Conservation (phyloP, 495 filamentous ascomycete genomes). For the Podospora fimiseda region DNA sequence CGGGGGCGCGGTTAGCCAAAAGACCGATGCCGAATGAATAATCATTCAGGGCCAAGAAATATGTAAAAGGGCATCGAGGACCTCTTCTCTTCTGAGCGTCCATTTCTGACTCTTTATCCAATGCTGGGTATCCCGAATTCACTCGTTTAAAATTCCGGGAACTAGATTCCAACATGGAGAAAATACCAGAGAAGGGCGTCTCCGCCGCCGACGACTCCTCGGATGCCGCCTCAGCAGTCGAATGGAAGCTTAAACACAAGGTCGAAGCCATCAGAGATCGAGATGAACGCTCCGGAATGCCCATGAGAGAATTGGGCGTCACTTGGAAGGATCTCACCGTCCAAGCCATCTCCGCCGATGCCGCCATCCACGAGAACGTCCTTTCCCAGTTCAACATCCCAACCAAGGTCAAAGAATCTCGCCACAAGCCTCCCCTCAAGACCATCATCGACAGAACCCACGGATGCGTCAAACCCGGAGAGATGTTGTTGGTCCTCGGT, state of each 20-base stretch:
- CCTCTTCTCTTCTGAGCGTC: too few species aligned
- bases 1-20: too few species aligned
- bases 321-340: slow-evolving; percentile 59
- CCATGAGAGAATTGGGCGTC: slow-evolving; percentile 49
- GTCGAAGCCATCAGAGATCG: slow-evolving; percentile 40
- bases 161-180: slow-evolving; percentile 20
- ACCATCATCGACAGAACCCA: slow-evolving; percentile 56
- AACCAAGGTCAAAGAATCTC: slow-evolving; percentile 37
- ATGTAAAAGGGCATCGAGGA: too few species aligned
- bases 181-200: slow-evolving; percentile 17
- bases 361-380: slow-evolving; percentile 40
- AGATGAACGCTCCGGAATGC: slow-evolving; percentile 41
- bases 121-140: too few species aligned
- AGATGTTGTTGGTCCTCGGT: slow-evolving; percentile 77
- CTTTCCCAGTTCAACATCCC: slow-evolving; percentile 52
- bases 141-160: too few species aligned
- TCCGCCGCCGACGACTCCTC: too few species aligned
- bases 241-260: slow-evolving; percentile 33
- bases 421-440: slow-evolving; percentile 45
- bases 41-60: too few species aligned
- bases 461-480: slow-evolving; percentile 52
- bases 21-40: too few species aligned
- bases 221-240: neutral
- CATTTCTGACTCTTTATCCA: too few species aligned
- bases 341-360: slow-evolving; percentile 36